A percentile compares a stretch with the other conserved stretches of the same genome.
Evolutionary conservation across 345 rosid genomes (phyloP).

Genomic region (Pugionium dolabratum): DNA sequence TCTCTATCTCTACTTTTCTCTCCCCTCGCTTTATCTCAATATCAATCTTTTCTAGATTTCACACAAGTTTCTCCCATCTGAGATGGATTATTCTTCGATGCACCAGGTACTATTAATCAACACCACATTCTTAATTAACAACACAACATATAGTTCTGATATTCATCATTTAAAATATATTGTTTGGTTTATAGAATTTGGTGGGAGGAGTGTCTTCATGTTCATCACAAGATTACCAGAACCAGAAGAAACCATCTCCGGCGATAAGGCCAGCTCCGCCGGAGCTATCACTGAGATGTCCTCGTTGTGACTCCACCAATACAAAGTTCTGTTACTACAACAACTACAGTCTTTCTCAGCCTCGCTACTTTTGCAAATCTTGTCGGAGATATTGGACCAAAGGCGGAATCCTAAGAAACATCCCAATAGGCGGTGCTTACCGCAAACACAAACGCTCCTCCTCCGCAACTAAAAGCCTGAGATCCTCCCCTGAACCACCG

Average conservation of each 20-base stretch:
- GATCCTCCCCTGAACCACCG: slow-evolving; percentile 41
- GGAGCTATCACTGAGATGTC: slow-evolving; percentile 65
- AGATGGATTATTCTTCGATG: slow-evolving; percentile 29
- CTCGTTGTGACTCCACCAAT: slow-evolving; percentile 74
- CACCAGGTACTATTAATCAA: slow-evolving; percentile 24
- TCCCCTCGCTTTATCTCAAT: slow-evolving; percentile 10
- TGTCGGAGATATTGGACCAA: slow-evolving; percentile 88
- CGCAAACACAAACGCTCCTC: slow-evolving; percentile 65
- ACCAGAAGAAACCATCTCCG: slow-evolving; percentile 35
- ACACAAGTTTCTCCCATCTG: too few species aligned
- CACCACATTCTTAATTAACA: not conserved
- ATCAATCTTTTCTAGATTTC: too few species aligned
- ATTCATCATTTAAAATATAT: too few species aligned
- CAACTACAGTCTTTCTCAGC: slow-evolving; percentile 82
- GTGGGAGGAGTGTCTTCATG: slow-evolving; percentile 31
- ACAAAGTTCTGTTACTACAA: slow-evolving; percentile 87
- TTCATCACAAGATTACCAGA: slow-evolving; percentile 34
- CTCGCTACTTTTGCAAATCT: slow-evolving; percentile 81
- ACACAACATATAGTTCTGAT: too few species aligned
- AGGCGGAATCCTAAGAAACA: slow-evolving; percentile 71
- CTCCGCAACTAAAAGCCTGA: slow-evolving; percentile 39
- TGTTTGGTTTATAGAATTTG: slow-evolving; percentile 28
- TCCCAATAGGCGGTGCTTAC: slow-evolving; percentile 75
- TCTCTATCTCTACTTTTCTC: slow-evolving; percentile 5
- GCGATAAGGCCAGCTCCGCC: slow-evolving; percentile 54